These are phyloP conservation scores for Pseudocercospora fijiensis DNA, from an alignment of 2,329 filamentous ascomycete species.

Conservation along the genomic window DNA sequence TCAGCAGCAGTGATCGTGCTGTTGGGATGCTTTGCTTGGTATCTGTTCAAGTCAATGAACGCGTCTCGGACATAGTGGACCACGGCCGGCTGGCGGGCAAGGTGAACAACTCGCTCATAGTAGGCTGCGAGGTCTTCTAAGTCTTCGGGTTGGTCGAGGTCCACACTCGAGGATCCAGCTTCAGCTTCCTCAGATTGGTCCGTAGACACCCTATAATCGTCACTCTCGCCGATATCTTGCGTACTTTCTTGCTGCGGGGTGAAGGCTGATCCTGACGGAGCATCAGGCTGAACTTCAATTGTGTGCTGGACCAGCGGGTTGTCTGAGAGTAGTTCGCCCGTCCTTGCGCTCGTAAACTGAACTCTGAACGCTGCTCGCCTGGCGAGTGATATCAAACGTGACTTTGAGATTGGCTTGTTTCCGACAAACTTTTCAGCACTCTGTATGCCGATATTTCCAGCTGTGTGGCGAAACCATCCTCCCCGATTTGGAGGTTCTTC, in stretches of 20 bases:
- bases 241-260: neutral
- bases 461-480: neutral
- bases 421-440: neutral
- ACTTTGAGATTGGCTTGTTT: neutral
- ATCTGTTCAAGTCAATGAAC: neutral
- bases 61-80: neutral
- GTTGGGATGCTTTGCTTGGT: neutral
- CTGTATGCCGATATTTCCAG: neutral
- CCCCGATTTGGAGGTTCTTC: neutral
- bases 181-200: neutral
- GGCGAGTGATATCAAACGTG: neutral
- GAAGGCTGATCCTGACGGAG: neutral
- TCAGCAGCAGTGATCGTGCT: neutral
- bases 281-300: too few relatives aligned
- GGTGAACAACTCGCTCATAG: neutral
- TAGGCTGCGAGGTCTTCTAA: neutral
- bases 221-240: neutral
- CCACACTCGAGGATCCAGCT: neutral
- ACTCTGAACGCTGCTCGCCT: too few relatives aligned
- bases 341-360: too few relatives aligned
- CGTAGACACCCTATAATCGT: too few relatives aligned
- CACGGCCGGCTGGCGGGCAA: neutral
- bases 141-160: neutral
- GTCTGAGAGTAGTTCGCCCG: too few relatives aligned
- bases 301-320: too few relatives aligned